Percentiles rank a stretch among this genome's conserved stretches.
phyloP scores from a whole-genome alignment of 2,329 filamentous ascomycete species.

The Alternaria ventricosa region DNA sequence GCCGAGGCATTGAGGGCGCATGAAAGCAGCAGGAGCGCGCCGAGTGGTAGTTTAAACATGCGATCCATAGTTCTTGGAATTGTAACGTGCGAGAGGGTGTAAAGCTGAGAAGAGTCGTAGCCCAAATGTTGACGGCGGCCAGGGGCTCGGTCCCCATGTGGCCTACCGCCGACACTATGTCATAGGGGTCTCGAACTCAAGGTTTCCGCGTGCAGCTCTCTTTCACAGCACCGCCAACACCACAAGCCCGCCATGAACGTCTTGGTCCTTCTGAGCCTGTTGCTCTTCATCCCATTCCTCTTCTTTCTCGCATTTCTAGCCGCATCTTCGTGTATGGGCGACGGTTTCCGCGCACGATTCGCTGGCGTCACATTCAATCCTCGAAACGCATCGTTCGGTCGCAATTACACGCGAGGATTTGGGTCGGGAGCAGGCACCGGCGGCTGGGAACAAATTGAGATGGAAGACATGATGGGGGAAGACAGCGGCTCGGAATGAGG shows the following conservation, averaged over 20 bases:
- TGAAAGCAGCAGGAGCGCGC: slow-evolving; percentile 35
- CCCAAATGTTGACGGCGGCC: slow-evolving; percentile 12
- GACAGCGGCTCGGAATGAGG: slow-evolving; percentile 39
- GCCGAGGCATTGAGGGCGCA: slow-evolving; percentile 37
- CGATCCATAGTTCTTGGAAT: slow-evolving; percentile 28
- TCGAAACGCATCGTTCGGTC: slow-evolving; percentile 58
- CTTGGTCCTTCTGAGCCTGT: slow-evolving; percentile 37
- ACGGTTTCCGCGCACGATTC: slow-evolving; percentile 55
- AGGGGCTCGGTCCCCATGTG: slow-evolving; percentile 20
- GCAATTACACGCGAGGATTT: slow-evolving; percentile 63
- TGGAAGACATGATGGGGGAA: slow-evolving; percentile 65
- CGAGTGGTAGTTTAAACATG: slow-evolving; percentile 29
- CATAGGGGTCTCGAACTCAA: slow-evolving; percentile 25
- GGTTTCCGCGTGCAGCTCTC: slow-evolving; percentile 23
- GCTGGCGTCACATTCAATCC: slow-evolving; percentile 53
- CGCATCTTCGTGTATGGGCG: slow-evolving; percentile 63
- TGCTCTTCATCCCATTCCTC: slow-evolving; percentile 46
- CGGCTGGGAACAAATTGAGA: slow-evolving; percentile 68
- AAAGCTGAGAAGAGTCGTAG: background rate
- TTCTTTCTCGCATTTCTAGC: slow-evolving; percentile 58
- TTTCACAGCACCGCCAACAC: slow-evolving; percentile 9
- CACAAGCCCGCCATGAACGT: slow-evolving; percentile 40
- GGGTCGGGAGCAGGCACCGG: slow-evolving; percentile 59
- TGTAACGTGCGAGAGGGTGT: background rate
- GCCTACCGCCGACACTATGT: slow-evolving; percentile 21